phyloP scores from a whole-genome alignment of 2,329 filamentous ascomycete genomes.

The Colletotrichum shisoi region DNA sequence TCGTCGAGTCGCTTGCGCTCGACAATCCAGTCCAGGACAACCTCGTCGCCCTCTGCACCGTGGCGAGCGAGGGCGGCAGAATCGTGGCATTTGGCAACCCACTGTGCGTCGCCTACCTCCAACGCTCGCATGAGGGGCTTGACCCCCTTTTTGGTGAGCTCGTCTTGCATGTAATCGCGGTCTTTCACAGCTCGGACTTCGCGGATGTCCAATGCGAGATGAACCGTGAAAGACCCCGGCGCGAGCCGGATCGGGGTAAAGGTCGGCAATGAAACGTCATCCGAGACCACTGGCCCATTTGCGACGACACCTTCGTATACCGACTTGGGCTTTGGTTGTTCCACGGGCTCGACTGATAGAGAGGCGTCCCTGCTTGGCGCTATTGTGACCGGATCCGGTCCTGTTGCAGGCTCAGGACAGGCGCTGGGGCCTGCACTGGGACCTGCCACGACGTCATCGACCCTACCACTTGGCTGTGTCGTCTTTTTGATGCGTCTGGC shows the following conservation, averaged over 20 bases:
- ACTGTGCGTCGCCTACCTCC: constrained; percentile 78
- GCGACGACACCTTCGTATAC: constrained; percentile 53
- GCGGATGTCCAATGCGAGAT: constrained; percentile 76
- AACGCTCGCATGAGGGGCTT: constrained; percentile 72
- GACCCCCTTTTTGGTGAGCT: constrained; percentile 72
- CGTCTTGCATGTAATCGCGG: constrained; percentile 77
- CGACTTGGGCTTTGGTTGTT: constrained; percentile 41
- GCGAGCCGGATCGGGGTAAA: constrained; percentile 69
- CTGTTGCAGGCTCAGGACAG: constrained; percentile 6
- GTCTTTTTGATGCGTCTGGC: constrained; percentile 69
- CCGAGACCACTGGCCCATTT: constrained; percentile 47
- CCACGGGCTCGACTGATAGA: constrained; percentile 27
- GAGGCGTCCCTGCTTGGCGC: constrained; percentile 8
- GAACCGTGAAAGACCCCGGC: constrained; percentile 73
- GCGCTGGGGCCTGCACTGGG: constrained; percentile 36
- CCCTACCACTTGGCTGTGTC: constrained; percentile 40
- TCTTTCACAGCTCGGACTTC: constrained; percentile 77
- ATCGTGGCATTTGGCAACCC: constrained; percentile 77
- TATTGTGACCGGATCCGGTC: constrained; percentile 9
- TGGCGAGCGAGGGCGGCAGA: constrained; percentile 61
- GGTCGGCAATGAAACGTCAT: constrained; percentile 50
- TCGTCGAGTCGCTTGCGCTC: constrained; percentile 84
- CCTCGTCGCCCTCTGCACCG: constrained; percentile 71
- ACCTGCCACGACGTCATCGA: constrained; percentile 38
- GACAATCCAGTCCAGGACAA: constrained; percentile 81